Percentiles rank a stretch among this genome's conserved stretches.
Conservation (phyloP, 345 rosid species). For the Gossypium stocksii region DNA sequence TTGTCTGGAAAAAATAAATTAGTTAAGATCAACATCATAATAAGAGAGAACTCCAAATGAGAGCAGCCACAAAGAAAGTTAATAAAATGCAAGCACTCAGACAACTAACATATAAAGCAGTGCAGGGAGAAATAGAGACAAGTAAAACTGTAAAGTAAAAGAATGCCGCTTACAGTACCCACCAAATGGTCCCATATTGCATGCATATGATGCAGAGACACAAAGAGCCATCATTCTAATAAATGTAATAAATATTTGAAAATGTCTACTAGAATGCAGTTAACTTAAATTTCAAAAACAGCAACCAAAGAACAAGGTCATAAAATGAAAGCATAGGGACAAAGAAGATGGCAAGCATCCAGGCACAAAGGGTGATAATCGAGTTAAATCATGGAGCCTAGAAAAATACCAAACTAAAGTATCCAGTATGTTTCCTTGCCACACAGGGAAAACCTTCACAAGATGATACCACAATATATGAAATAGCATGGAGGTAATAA, state of each 20-base stretch:
- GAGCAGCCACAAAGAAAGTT: background rate
- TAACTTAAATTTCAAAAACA: slow-evolving; percentile 1
- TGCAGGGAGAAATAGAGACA: background rate
- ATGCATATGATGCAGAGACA: background rate
- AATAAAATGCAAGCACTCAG: background rate
- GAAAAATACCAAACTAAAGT: background rate
- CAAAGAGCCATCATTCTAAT: background rate
- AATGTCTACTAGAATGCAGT: background rate
- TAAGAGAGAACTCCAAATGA: background rate
- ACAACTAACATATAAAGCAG: background rate
- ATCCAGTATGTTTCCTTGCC: background rate
- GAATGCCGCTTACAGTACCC: background rate
- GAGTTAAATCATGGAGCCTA: background rate
- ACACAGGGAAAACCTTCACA: background rate
- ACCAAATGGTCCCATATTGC: background rate
- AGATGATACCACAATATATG: background rate
- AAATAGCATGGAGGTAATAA: background rate
- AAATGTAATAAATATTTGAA: background rate
- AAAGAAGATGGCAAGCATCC: background rate
- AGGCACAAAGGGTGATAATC: background rate
- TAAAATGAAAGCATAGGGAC: background rate
- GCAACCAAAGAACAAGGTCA: background rate
- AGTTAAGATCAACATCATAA: slow-evolving; percentile 6
- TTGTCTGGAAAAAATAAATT: slow-evolving; percentile 41
- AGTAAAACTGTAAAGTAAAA: background rate